Percentiles rank a stretch among this genome's conserved stretches.
phyloP scores from a whole-genome alignment of 2,329 filamentous ascomycete species.

The Fusarium sp. region DNA sequence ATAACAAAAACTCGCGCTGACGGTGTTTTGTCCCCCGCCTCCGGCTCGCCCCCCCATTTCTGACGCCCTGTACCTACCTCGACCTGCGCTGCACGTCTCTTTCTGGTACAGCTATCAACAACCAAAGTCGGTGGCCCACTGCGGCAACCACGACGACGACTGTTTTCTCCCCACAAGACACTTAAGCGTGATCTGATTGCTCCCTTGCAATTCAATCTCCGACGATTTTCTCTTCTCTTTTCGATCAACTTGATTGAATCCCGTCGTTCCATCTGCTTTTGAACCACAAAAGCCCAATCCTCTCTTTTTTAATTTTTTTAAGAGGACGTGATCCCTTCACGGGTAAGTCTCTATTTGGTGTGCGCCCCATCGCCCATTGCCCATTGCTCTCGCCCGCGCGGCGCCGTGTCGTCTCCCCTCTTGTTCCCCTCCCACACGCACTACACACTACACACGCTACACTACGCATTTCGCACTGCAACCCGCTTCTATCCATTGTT shows the following conservation, averaged over 20 bases:
- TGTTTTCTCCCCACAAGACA: slow-evolving; percentile 31
- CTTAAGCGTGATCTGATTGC: slow-evolving; percentile 42
- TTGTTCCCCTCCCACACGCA: slow-evolving; percentile 36
- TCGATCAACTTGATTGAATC: slow-evolving; percentile 11
- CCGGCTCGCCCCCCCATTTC: slow-evolving; percentile 39
- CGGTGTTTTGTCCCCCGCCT: slow-evolving; percentile 41
- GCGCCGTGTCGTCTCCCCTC: slow-evolving; percentile 38
- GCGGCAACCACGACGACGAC: slow-evolving; percentile 53
- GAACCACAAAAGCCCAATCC: slow-evolving; percentile 36
- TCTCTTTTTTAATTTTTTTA: slow-evolving; percentile 35
- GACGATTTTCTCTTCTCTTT: slow-evolving; percentile 25
- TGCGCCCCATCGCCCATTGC: slow-evolving; percentile 33
- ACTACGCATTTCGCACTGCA: slow-evolving; percentile 15
- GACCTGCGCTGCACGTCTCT: slow-evolving; percentile 24
- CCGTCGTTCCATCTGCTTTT: slow-evolving; percentile 24
- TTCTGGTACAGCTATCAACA: slow-evolving; percentile 47
- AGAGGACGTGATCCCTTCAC: slow-evolving; percentile 59
- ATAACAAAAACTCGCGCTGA: slow-evolving; percentile 46
- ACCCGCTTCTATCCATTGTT: slow-evolving; percentile 23
- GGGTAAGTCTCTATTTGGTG: slow-evolving; percentile 51
- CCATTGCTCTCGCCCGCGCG: slow-evolving; percentile 26
- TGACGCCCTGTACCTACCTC: slow-evolving; percentile 47
- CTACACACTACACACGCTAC: slow-evolving; percentile 27
- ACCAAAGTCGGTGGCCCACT: slow-evolving; percentile 50
- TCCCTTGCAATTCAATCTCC: slow-evolving; percentile 33